Conservation (phyloP, 208 protist genomes). For the Trypanosoma melophagium region DNA sequence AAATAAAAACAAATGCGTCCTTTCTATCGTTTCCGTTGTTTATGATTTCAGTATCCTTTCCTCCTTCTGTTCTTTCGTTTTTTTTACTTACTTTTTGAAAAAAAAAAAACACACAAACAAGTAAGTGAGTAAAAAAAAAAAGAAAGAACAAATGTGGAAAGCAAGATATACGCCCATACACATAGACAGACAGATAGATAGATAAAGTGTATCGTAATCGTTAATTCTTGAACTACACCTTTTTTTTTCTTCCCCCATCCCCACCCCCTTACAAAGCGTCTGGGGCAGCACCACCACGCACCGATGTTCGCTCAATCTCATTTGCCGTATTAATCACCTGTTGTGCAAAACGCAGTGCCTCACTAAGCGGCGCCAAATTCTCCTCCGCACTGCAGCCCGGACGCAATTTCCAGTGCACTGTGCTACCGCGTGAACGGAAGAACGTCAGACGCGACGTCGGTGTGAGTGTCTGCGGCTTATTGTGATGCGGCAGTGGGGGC, state of each 20-base stretch:
- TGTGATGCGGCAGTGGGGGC: constrained; percentile 20
- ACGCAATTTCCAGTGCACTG: constrained; percentile 81
- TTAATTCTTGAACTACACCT: neutral
- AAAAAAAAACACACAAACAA: no score
- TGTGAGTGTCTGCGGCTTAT: constrained; percentile 45
- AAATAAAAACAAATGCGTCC: neutral
- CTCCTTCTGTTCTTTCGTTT: neutral
- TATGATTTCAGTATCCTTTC: neutral
- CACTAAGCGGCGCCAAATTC: constrained; percentile 74
- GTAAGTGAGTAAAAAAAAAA: no score
- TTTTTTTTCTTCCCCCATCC: neutral
- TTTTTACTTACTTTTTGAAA: no score
- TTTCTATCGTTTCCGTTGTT: neutral
- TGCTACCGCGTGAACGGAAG: constrained; percentile 70
- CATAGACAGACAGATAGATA: no score
- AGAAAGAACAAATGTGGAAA: no score
- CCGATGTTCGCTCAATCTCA: constrained; percentile 75
- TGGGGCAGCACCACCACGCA: constrained; percentile 65
- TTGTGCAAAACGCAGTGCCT: constrained; percentile 77
- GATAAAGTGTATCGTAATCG: no score
- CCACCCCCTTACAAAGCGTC: constrained; percentile 40
- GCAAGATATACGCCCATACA: no score
- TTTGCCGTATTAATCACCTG: constrained; percentile 82
- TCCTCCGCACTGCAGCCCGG: constrained; percentile 60
- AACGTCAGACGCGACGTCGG: constrained; percentile 78